Percentiles rank a stretch among this genome's conserved stretches.
Conservation (phyloP, 805 yeast species). For the Candida krabiensis region DNA sequence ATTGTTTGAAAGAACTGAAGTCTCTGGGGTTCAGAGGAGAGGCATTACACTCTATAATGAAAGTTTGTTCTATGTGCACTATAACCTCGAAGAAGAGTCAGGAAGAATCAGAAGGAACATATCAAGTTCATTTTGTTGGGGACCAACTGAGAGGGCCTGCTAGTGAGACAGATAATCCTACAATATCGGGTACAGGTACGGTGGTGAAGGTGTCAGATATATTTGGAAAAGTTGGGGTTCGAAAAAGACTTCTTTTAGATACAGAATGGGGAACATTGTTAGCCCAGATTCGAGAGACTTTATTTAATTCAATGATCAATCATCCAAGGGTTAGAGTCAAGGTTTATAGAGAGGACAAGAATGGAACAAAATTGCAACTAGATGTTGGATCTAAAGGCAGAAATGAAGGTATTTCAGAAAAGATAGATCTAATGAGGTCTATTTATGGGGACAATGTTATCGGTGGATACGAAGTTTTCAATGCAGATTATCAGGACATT, state of each 20-base stretch:
- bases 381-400: slow-evolving; percentile 1
- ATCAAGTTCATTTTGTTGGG: slow-evolving; percentile 24
- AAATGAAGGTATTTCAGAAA: slow-evolving; percentile 2
- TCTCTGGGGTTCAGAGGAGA: slow-evolving; percentile 77
- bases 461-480: slow-evolving; percentile 27
- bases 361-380: not conserved
- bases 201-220: slow-evolving; percentile 36
- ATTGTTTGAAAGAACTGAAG: slow-evolving; percentile 36
- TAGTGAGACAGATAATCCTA: not conserved
- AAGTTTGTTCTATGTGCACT: slow-evolving; percentile 41
- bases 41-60: slow-evolving; percentile 57
- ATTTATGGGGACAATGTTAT: slow-evolving; percentile 33
- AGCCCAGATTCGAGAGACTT: slow-evolving; percentile 29
- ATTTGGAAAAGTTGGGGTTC: slow-evolving; percentile 45
- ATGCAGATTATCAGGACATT: slow-evolving; percentile 28
- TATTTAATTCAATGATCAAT: slow-evolving; percentile 32
- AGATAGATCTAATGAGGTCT: slow-evolving; percentile 19
- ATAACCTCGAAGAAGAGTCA: slow-evolving; percentile 47
- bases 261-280: slow-evolving; percentile 24
- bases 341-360: slow-evolving; percentile 10
- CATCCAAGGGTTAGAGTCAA: slow-evolving; percentile 25
- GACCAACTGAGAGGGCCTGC: slow-evolving; percentile 1
- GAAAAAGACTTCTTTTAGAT: slow-evolving; percentile 32
- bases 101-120: slow-evolving; percentile 28
- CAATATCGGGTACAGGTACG: slow-evolving; percentile 40